Percentiles rank a stretch among this genome's conserved stretches.
Conservation (phyloP, 176 grass and related monocot species). For the Musa itinerans region DNA sequence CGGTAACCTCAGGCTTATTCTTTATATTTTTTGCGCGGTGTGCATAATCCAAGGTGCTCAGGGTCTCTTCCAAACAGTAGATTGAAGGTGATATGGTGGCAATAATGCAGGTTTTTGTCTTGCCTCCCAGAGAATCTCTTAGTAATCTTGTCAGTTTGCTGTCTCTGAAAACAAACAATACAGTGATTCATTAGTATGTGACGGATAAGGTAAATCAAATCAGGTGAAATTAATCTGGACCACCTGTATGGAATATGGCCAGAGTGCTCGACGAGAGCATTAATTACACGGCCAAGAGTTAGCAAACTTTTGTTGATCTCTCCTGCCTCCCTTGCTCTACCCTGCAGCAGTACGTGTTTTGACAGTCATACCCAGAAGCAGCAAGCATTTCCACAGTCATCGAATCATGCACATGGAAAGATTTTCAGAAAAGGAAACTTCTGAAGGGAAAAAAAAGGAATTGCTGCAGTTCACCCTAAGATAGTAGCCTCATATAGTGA, state of each 20-base stretch:
- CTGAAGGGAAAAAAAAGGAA: not conserved
- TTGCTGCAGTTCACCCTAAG: too few relatives aligned
- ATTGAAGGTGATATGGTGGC: conserved; percentile 94
- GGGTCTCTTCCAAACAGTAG: conserved; percentile 91
- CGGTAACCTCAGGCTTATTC: conserved; percentile 87
- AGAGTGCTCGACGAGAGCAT: conserved; percentile 97
- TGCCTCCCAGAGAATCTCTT: conserved; percentile 94
- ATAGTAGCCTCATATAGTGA: too few relatives aligned
- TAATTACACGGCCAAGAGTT: conserved; percentile 95
- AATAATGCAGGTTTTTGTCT: conserved; percentile 99
- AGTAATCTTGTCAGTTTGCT: conserved; percentile 98
- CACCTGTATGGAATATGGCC: conserved; percentile 96
- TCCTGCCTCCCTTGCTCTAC: conserved; percentile 97
- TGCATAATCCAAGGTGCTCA: conserved; percentile 96
- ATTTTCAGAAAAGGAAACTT: not conserved
- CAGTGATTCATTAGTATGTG: not conserved
- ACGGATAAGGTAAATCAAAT: not conserved
- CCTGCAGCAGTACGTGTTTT: conserved; percentile 42
- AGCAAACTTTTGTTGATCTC: conserved; percentile 99
- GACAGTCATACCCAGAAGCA: not conserved
- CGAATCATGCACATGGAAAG: not conserved
- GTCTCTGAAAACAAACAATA: conserved; percentile 61
- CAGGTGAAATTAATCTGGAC: conserved; percentile 1
- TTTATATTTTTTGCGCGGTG: conserved; percentile 99
- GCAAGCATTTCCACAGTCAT: not conserved